Base-by-base conservation (phyloP, 768 basidiomycete species). In the Suillus sp. region DNA sequence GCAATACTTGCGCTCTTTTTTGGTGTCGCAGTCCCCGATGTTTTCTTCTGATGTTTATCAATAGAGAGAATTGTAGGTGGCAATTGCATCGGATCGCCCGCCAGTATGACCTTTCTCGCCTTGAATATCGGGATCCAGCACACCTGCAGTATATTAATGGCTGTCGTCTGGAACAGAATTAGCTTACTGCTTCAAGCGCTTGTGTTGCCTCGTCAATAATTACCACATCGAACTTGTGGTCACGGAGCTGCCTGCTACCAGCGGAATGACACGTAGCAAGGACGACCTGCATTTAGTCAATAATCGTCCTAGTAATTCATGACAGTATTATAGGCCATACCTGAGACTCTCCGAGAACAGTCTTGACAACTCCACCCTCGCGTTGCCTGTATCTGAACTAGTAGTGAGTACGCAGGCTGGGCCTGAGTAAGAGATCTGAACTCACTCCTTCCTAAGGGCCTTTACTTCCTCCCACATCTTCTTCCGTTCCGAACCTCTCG, bases 151-250 rank as follows among this genome's bases (percentile, higher is more conserved):
- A 16, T 37, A 34, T 58, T 14, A 60, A 38, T 53, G n/a, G 13
- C 25, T 30, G 14, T 10, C n/a, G n/a, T 27, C 20, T 34, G 53
- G 11, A 64, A 40, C 9, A 56, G 30, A 43, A 37, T 32, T 22
- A 7, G 1, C 20, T 32, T 71, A 95, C 95, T 27, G 95, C 94
- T 78, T 99, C 96, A 16, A 97, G 71, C 4, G 96, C 96, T 74
- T 99, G 97, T 0, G 97, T 98, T 0, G 97, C 97, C 77, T 99
- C 97, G 68, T 99, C 97, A 60, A 99, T 96, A 53, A 99, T 90
- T 13, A 95, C 86, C 0, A 96, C 91, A 71, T 99, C 97, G 70
- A 99, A 99, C 1, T 83, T 77, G 62, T 88, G 82, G 64, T 89
- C 86, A 48, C 84, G 82, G 8, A 99, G 77, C 67, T 96, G 93